Evolutionary conservation across 2,329 filamentous ascomycete species (phyloP).

Genomic region (Alternaria conjuncta): DNA sequence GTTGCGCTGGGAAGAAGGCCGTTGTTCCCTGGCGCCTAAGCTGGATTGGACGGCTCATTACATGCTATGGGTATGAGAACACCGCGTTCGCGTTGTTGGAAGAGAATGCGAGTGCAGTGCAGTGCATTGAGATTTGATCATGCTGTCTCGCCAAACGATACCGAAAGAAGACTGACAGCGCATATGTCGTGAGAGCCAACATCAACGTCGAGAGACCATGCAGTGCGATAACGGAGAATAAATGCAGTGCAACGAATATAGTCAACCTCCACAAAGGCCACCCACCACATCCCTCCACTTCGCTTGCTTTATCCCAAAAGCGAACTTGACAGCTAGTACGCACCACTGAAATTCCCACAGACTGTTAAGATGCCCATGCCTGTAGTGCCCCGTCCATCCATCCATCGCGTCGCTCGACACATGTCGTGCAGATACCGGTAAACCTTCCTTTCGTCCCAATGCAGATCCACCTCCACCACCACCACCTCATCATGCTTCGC

Average conservation of each 20-base stretch:
- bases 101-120: background rate
- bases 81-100: background rate
- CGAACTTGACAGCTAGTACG: background rate
- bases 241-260: background rate
- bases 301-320: background rate
- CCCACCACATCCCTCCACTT: background rate
- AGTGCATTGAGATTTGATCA: background rate
- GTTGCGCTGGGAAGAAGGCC: background rate
- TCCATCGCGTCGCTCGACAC: slow-evolving; percentile 8
- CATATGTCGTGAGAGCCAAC: slow-evolving; percentile 2
- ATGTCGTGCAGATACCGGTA: slow-evolving; percentile 13
- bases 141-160: background rate
- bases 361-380: background rate
- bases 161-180: background rate
- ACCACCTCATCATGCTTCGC: background rate
- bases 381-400: slow-evolving; percentile 11
- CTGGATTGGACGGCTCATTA: background rate
- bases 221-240: slow-evolving; percentile 1
- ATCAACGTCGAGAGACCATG: background rate
- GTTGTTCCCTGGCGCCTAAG: background rate
- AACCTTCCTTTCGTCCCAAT: slow-evolving; percentile 1
- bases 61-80: background rate
- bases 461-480: slow-evolving; percentile 1
- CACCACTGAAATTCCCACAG: background rate
- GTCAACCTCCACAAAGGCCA: background rate